Evolutionary conservation across 2,329 filamentous ascomycete species (phyloP).

Genomic region (Xylaria sp.): DNA sequence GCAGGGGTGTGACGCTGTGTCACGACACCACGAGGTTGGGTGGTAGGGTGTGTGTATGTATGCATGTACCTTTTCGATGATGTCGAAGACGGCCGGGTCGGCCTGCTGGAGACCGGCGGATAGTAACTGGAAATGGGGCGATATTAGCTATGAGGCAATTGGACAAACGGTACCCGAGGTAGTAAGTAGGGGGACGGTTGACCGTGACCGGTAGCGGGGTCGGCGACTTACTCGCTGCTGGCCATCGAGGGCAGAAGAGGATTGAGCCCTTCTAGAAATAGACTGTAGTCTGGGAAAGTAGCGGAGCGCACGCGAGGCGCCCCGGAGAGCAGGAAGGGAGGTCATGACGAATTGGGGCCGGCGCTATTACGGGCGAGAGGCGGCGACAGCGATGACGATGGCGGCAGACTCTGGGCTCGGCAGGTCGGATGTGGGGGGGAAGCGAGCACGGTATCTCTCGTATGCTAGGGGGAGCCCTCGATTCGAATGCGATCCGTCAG

Average conservation of each 20-base stretch:
- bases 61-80: slow-evolving; percentile 81
- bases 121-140: slow-evolving; percentile 69
- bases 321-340: slow-evolving; percentile 55
- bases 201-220: background rate
- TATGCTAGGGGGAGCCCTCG: background rate
- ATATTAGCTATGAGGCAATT: slow-evolving; percentile 29
- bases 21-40: slow-evolving; percentile 4
- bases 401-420: background rate
- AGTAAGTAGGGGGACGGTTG: background rate
- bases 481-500: background rate
- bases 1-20: background rate
- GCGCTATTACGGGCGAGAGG: slow-evolving; percentile 6
- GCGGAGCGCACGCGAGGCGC: slow-evolving; percentile 60
- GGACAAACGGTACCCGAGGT: background rate
- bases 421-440: background rate
- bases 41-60: slow-evolving; percentile 50
- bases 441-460: background rate
- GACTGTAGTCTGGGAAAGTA: slow-evolving; percentile 40
- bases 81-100: slow-evolving; percentile 86
- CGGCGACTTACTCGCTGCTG: slow-evolving; percentile 66
- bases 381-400: background rate
- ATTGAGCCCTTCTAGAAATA: slow-evolving; percentile 53
- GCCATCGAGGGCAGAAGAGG: slow-evolving; percentile 61
- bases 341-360: slow-evolving; percentile 54
- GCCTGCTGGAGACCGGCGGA: slow-evolving; percentile 81